Evolutionary conservation across 805 yeast species (phyloP).

Genomic region (Metschnikowia gelsemii): DNA sequence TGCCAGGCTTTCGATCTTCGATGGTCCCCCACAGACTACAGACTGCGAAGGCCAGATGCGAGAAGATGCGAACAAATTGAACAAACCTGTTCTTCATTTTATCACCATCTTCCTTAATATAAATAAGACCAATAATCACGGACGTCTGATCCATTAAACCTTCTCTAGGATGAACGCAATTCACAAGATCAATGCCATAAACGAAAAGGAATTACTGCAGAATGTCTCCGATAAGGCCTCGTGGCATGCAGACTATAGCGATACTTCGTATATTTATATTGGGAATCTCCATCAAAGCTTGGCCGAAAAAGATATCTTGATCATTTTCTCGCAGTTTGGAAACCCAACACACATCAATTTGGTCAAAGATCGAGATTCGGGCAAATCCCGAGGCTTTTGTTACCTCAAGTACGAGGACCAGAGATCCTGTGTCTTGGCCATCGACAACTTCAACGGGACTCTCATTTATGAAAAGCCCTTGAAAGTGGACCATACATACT

Average conservation of each 20-base stretch:
- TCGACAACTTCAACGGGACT: slow-evolving; percentile 82
- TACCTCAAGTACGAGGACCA: slow-evolving; percentile 82
- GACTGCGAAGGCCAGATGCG: too few species aligned
- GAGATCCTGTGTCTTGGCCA: slow-evolving; percentile 76
- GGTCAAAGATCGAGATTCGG: slow-evolving; percentile 61
- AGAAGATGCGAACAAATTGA: too few species aligned
- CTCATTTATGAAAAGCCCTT: slow-evolving; percentile 48
- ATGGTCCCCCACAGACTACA: too few species aligned
- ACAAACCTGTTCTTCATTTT: too few species aligned
- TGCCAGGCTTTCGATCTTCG: too few species aligned
- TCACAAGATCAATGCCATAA: slow-evolving; percentile 52
- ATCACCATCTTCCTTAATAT: too few species aligned
- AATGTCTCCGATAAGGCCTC: slow-evolving; percentile 64
- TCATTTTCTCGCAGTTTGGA: slow-evolving; percentile 87
- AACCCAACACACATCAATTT: slow-evolving; percentile 74
- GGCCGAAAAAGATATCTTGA: slow-evolving; percentile 72
- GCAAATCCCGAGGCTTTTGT: slow-evolving; percentile 72
- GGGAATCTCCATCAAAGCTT: slow-evolving; percentile 66
- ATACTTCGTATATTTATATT: slow-evolving; percentile 75
- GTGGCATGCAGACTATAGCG: slow-evolving; percentile 85
- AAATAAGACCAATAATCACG: too few species aligned
- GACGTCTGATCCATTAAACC: too few species aligned
- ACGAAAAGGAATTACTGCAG: slow-evolving; percentile 62
- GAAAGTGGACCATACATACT: slow-evolving; percentile 72
- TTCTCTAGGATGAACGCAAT: slow-evolving; percentile 46